These are phyloP conservation scores for Pharnaceum exiguum DNA, from an alignment of 148 eudicot species.

Conservation along the genomic window DNA sequence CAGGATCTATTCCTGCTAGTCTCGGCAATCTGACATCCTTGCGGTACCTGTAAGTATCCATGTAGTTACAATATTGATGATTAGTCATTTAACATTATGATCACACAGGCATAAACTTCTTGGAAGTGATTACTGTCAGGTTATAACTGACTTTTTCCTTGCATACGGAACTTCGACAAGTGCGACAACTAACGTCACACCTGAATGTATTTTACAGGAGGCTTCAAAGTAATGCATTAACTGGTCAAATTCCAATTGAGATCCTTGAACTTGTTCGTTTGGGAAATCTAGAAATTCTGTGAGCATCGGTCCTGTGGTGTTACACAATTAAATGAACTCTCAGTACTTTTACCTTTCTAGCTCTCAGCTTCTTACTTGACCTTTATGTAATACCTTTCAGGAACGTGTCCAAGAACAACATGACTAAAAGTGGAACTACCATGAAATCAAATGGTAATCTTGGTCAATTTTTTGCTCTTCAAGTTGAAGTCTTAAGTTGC, in stretches of 20 bases:
- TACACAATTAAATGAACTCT: background rate
- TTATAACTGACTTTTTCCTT: background rate
- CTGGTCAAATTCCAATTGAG: constrained; percentile 17
- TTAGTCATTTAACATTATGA: background rate
- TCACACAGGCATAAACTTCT: background rate
- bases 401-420: constrained; percentile 26
- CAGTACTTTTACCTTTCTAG: background rate
- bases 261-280: constrained; percentile 12
- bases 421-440: constrained; percentile 15
- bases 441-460: constrained; percentile 5
- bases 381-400: constrained; percentile 1
- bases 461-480: background rate
- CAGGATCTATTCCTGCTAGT: constrained; percentile 20
- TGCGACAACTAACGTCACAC: too few relatives aligned
- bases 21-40: constrained; percentile 27
- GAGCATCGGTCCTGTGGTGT: background rate
- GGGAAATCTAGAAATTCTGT: constrained; percentile 18
- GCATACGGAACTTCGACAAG: background rate
- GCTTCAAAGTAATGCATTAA: constrained; percentile 14
- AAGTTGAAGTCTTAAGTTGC: background rate
- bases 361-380: background rate
- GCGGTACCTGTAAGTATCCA: constrained; percentile 13
- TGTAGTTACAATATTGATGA: background rate
- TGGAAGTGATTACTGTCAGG: background rate
- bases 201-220: background rate